Conservation (phyloP, 2,329 filamentous ascomycete species). For the Talaromyces rugulosus region DNA sequence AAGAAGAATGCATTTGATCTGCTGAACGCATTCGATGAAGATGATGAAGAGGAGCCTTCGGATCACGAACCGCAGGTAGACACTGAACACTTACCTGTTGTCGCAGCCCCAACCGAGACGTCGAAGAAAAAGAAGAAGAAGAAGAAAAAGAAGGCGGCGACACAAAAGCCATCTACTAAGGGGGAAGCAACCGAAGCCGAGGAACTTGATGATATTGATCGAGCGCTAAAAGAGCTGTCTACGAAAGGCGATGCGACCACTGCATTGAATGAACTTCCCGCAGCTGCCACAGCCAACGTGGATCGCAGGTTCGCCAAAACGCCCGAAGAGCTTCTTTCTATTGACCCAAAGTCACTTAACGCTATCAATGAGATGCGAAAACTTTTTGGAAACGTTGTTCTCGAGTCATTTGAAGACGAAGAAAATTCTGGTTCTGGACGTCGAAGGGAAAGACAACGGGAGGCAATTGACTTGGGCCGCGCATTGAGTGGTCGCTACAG, state of each 20-base stretch:
- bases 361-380: slow-evolving; percentile 86
- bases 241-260: slow-evolving; percentile 31
- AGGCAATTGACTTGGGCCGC: slow-evolving; percentile 48
- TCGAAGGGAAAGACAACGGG: slow-evolving; percentile 53
- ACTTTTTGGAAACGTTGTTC: slow-evolving; percentile 62
- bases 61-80: slow-evolving; percentile 21
- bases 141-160: slow-evolving; percentile 55
- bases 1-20: slow-evolving; percentile 54
- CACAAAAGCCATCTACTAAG: slow-evolving; percentile 27
- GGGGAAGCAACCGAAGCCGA: slow-evolving; percentile 19
- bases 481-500: slow-evolving; percentile 52
- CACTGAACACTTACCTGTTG: slow-evolving; percentile 18
- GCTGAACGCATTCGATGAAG: slow-evolving; percentile 43
- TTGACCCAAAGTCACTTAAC: slow-evolving; percentile 72
- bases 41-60: slow-evolving; percentile 11
- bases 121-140: slow-evolving; percentile 49
- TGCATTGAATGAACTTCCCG: slow-evolving; percentile 24
- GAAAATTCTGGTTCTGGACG: slow-evolving; percentile 37
- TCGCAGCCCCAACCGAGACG: slow-evolving; percentile 15
- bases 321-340: slow-evolving; percentile 52
- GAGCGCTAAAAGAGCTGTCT: slow-evolving; percentile 57
- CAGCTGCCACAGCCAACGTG: neutral
- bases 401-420: slow-evolving; percentile 55
- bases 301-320: slow-evolving; percentile 25
- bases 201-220: slow-evolving; percentile 62